Evolutionary conservation across 1,284 basidiomycete species (phyloP).

Genomic region (Mycosarcoma maydis): DNA sequence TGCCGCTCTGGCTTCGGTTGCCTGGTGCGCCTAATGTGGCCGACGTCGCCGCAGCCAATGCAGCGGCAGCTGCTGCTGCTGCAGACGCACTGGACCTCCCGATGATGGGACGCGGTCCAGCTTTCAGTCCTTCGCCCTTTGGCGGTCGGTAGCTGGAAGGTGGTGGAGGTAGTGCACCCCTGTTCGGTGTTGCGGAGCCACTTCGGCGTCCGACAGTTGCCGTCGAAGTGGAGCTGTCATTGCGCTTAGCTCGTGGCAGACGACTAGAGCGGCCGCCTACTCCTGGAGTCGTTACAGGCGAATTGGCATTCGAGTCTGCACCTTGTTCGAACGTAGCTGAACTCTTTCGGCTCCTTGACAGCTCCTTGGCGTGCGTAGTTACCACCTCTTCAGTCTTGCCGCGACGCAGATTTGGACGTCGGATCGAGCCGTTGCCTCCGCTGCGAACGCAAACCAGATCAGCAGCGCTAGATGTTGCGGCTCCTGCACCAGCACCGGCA

Average conservation of each 20-base stretch:
- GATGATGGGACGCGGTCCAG: slow-evolving; percentile 46
- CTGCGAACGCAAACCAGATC: slow-evolving; percentile 1
- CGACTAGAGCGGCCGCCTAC: slow-evolving; percentile 23
- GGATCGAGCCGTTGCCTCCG: slow-evolving; percentile 12
- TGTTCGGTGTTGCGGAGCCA: slow-evolving; percentile 30
- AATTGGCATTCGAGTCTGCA: slow-evolving; percentile 14
- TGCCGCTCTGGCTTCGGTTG: slow-evolving; percentile 22
- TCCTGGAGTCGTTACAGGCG: slow-evolving; percentile 5
- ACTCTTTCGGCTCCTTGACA: slow-evolving; percentile 15
- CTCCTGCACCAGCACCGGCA: slow-evolving; percentile 4
- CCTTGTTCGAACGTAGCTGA: slow-evolving; percentile 17
- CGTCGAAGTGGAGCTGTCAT: slow-evolving; percentile 27
- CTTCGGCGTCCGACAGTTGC: slow-evolving; percentile 28
- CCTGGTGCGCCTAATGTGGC: background rate
- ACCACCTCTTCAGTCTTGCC: slow-evolving; percentile 69
- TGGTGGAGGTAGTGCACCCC: slow-evolving; percentile 18
- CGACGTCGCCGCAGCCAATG: slow-evolving; percentile 11
- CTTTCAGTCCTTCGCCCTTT: slow-evolving; percentile 42
- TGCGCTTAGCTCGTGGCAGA: slow-evolving; percentile 39
- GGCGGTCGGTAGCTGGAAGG: slow-evolving; percentile 41
- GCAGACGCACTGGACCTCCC: slow-evolving; percentile 40
- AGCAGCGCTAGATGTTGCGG: background rate
- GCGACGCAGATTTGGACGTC: slow-evolving; percentile 75
- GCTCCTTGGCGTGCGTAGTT: slow-evolving; percentile 51
- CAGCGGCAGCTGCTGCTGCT: slow-evolving; percentile 13